Base-by-base conservation (phyloP, 2,329 filamentous ascomycete species). In the Ophiostoma australiae region DNA sequence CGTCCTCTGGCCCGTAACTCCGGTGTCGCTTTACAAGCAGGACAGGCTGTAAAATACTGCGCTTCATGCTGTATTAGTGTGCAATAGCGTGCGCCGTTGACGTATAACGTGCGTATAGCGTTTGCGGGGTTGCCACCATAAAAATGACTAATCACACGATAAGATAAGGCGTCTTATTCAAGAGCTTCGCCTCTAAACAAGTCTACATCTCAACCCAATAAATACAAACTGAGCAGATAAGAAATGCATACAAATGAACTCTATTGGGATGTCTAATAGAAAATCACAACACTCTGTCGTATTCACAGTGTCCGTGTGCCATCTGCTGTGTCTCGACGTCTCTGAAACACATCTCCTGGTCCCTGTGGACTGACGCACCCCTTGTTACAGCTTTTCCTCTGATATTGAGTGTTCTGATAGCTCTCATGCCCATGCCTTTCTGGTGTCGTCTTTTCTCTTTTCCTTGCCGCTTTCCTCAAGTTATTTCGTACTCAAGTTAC, bases 1-100 rank as follows among this genome's bases (percentile, higher is more conserved):
- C 52, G 44, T 27, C 67, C 69, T 68, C 39, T 39, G 44, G 39
- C 15, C 69, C 39, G 55, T 55, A 71, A 72, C 70, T 71, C 72
- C 72, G 72, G 72, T 72, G 48, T 70, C 72, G 72, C 55, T 71
- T 72, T 72, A n/a, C 69, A 69, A 67, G 67, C 70, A 69, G 8
- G 33, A n/a, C 48, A 33, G 20, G 39, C 23, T 15, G 48, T 52
- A 52, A 52, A 52, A 52, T 52, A 52, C 48, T 52, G 48, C 48
- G 20, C 48, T 52, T 23, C 3, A 52, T 20, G 48, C 48, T 23
- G 48, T n/a, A 52, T n/a, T 52, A 52, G 48, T 48, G 44, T 8
- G 44, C n/a, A 48, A n/a, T 48, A 48, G 44, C 44, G 44, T 31
- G 11, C 44, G 8, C 3, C 39, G 39, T 41, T 41, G 39, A 41